Evolutionary conservation across 768 basidiomycete species (phyloP).

Genomic region (Termitomyces sp.): DNA sequence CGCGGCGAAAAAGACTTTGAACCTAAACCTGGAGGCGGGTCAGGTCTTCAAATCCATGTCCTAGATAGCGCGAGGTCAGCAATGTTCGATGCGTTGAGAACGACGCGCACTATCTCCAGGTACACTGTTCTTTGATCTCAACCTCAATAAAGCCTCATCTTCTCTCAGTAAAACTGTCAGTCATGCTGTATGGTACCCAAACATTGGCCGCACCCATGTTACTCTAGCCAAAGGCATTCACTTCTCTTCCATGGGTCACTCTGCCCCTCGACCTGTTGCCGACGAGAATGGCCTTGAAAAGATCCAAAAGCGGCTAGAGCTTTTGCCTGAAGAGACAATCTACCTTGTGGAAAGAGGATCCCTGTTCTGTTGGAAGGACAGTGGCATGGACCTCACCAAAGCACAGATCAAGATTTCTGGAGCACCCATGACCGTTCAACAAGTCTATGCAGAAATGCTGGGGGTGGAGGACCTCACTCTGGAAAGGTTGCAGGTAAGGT

Average conservation of each 20-base stretch:
- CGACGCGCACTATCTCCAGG: constrained; percentile 74
- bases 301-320: constrained; percentile 63
- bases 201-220: constrained; percentile 58
- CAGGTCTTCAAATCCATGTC: constrained; percentile 75
- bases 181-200: constrained; percentile 76
- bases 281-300: constrained; percentile 34
- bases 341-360: constrained; percentile 91
- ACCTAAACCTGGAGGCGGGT: constrained; percentile 61
- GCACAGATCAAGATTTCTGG: constrained; percentile 43
- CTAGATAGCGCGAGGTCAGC: constrained; percentile 77
- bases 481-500: constrained; percentile 81
- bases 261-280: constrained; percentile 46
- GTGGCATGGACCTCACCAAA: constrained; percentile 24
- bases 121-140: constrained; percentile 19
- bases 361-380: constrained; percentile 76
- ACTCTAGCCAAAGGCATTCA: constrained; percentile 77
- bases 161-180: constrained; percentile 65
- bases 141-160: not conserved
- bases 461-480: constrained; percentile 71
- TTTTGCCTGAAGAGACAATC: constrained; percentile 92
- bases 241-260: constrained; percentile 79
- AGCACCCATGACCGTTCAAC: constrained; percentile 85
- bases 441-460: constrained; percentile 84
- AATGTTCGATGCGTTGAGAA: constrained; percentile 79
- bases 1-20: constrained; percentile 98